Evolutionary conservation across 2,329 filamentous ascomycete genomes (phyloP).

Genomic region (Fusarium tjaetaba): DNA sequence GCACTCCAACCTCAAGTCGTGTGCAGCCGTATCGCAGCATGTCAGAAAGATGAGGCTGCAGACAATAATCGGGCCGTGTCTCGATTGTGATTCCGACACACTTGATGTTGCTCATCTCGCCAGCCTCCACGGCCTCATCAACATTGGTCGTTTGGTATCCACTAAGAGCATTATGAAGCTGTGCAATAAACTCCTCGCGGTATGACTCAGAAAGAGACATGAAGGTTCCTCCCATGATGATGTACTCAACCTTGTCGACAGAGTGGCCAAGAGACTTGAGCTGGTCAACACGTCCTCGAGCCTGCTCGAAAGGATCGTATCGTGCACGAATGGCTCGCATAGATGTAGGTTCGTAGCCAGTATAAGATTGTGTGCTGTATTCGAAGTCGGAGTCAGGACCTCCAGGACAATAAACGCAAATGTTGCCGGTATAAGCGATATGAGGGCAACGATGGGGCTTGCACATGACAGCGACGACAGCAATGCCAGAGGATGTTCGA

Average conservation of each 20-base stretch:
- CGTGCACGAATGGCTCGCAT: conserved; percentile 98
- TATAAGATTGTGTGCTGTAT: conserved; percentile 99
- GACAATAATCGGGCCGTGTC: conserved; percentile 94
- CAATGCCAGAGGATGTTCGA: conserved; percentile 93
- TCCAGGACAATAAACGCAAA: conserved; percentile 98
- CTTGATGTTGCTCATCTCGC: conserved; percentile 96
- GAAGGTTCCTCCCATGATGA: conserved; percentile 99
- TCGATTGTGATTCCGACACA: conserved; percentile 99
- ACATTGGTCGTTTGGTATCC: conserved; percentile 95
- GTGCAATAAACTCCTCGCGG: conserved; percentile 91
- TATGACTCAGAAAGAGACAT: conserved; percentile 95
- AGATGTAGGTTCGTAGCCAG: conserved; percentile 96
- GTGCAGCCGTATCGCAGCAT: conserved; percentile 99
- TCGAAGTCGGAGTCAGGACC: conserved; percentile 99
- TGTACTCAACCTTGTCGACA: conserved; percentile 99
- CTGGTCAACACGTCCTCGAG: conserved; percentile 93
- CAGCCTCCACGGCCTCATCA: conserved; percentile 92
- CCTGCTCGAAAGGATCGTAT: conserved; percentile 98
- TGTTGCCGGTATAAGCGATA: conserved; percentile 98
- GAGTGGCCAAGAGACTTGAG: conserved; percentile 95
- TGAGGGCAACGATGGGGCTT: conserved; percentile 98
- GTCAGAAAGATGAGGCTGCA: conserved; percentile 92
- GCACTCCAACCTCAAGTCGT: conserved; percentile 91
- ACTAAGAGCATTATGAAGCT: conserved; percentile 95
- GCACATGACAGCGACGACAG: conserved; percentile 99